Base-by-base conservation (phyloP, 225 moss, liverwort and hornwort genomes). In the Marchantia polymorpha region DNA sequence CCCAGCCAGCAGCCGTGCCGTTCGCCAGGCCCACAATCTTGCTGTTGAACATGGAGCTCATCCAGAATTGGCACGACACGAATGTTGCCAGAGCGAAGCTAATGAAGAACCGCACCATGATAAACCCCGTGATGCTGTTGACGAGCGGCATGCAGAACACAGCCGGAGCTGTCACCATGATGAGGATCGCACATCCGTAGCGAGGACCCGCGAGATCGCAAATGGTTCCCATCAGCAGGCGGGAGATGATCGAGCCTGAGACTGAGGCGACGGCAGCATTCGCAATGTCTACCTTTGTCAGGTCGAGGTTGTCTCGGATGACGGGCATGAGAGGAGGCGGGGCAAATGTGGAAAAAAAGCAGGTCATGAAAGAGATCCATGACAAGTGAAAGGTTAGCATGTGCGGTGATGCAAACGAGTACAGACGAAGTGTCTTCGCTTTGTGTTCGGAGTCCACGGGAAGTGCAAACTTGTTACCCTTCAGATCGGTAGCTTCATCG, bases 61-160 rank as follows among this genome's bases (percentile, higher is more conserved):
- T 92, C 92, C 92, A 92, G 87, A 87, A 92, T 86, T 92, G 91
- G 82, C 91, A 92, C 46, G 90, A 90, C 1, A 92, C 91, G 81
- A 92, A 92, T 0, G 91, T 92, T 3, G 92, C 92, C 19, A 92
- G 87, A 22, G 88, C 87, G 76, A 92, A 92, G 0, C 92, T 90
- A n/a, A 92, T 91, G 83, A 89, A 91, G 87, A 92, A 92, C 0
- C 91, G 91, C 7, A 88, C 89, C 3, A 49, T 22, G 52, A 87
- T 87, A 83, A 92, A 92, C 16, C 91, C 91, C 4, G 17, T 0
- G 0, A 67, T 72, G 52, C 75, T 73, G 12, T 78, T 75, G 0
- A 92, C 92, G 5, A 82, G 72, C 23, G 91, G 84, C 91, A 92
- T 92, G 8, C 83, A 84, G 76, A 91, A 92, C 23, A 92, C 88